These are phyloP conservation scores for Pyrus betulifolia DNA, from an alignment of 306 rosid genomes.

Conservation along the genomic window DNA sequence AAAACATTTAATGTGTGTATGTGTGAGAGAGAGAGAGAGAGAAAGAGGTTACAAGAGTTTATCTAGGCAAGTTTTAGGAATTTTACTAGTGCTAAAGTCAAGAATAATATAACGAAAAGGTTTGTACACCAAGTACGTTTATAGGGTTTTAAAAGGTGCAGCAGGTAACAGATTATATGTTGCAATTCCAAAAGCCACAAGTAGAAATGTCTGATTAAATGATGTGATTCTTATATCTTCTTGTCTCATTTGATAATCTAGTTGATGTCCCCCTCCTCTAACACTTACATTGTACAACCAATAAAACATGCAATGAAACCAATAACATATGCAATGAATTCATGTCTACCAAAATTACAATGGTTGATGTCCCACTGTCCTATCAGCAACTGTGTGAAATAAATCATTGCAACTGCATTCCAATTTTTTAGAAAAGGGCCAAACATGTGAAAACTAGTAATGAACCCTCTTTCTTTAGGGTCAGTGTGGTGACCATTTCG, in stretches of 20 bases:
- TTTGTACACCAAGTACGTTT: background rate
- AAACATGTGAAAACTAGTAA: background rate
- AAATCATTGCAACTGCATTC: background rate
- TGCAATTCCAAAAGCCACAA: background rate
- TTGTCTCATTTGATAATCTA: background rate
- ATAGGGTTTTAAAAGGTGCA: background rate
- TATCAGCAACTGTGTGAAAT: background rate
- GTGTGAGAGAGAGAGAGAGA: background rate
- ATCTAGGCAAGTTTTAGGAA: background rate
- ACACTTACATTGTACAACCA: background rate
- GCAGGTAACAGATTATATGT: background rate
- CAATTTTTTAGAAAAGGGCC: background rate
- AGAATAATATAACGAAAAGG: background rate
- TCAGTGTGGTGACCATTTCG: too few species aligned
- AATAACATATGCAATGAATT: background rate
- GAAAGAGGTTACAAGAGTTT: background rate
- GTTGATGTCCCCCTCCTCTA: background rate
- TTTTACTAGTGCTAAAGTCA: background rate
- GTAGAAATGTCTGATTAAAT: background rate
- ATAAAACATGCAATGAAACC: background rate
- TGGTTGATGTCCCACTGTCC: background rate
- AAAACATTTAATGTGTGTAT: background rate
- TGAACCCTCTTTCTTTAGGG: background rate
- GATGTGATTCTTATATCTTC: background rate
- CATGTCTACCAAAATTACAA: background rate